Conservation (phyloP, 192 early-diverging fungal species). For the Coemansia sp. region DNA sequence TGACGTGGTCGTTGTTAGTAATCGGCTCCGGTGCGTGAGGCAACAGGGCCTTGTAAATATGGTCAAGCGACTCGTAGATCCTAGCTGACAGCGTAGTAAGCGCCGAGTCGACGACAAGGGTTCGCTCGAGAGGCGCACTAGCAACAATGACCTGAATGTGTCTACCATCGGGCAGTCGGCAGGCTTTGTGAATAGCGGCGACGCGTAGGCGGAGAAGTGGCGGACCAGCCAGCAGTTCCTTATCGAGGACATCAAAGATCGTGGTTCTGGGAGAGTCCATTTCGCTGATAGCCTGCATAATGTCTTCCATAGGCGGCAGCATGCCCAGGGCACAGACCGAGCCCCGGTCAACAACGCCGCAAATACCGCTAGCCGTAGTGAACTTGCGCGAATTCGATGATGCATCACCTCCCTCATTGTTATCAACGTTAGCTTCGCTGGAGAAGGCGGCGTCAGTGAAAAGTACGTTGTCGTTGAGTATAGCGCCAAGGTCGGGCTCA, state of each 20-base stretch:
- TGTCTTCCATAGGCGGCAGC: conserved; percentile 52
- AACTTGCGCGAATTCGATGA: conserved; percentile 23
- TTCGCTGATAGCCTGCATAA: conserved; percentile 36
- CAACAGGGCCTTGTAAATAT: conserved; percentile 32
- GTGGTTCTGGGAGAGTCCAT: conserved; percentile 44
- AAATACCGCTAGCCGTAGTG: conserved; percentile 48
- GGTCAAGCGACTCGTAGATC: conserved; percentile 28
- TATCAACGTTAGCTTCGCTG: neutral
- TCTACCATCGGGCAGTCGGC: conserved; percentile 28
- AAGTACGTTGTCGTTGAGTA: conserved; percentile 49
- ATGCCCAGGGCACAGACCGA: conserved; percentile 43
- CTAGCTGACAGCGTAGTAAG: conserved; percentile 43
- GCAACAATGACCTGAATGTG: conserved; percentile 32
- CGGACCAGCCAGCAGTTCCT: conserved; percentile 6
- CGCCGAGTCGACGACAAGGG: conserved; percentile 49
- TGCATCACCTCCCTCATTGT: neutral
- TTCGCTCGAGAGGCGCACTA: conserved; percentile 29
- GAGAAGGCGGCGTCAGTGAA: conserved; percentile 30
- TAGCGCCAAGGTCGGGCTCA: conserved; percentile 22
- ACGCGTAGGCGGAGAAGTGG: conserved; percentile 35
- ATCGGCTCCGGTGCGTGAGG: conserved; percentile 29
- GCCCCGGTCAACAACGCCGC: conserved; percentile 33
- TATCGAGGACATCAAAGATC: conserved; percentile 47
- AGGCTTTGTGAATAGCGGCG: conserved; percentile 1
- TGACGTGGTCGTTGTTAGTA: conserved; percentile 24